Evolutionary conservation across 2,329 filamentous ascomycete species (phyloP).

Genomic region (Cylindrodendrum hubeiense): DNA sequence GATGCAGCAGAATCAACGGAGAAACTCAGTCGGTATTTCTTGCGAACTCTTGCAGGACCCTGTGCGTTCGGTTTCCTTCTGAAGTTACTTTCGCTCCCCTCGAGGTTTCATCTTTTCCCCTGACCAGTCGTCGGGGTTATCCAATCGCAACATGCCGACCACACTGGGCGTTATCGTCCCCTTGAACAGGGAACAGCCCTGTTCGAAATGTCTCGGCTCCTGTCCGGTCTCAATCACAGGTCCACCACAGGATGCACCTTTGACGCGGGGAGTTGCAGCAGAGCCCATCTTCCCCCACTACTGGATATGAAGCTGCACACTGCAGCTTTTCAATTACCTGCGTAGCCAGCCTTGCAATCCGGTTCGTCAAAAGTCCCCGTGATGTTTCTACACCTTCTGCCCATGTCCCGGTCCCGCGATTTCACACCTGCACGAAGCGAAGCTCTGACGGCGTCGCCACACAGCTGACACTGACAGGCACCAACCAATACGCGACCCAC

Average conservation of each 20-base stretch:
- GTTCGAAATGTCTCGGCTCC: slow-evolving; percentile 27
- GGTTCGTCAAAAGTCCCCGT: slow-evolving; percentile 22
- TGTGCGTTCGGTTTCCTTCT: slow-evolving; percentile 18
- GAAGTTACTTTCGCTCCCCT: slow-evolving; percentile 9
- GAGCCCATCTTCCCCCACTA: slow-evolving; percentile 24
- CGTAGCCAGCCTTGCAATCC: slow-evolving; percentile 11
- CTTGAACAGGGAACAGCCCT: slow-evolving; percentile 33
- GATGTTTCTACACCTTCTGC: neutral
- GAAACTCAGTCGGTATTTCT: neutral
- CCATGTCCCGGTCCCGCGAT: neutral
- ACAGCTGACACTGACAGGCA: slow-evolving; percentile 10
- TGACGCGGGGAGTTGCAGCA: slow-evolving; percentile 37
- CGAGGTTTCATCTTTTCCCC: slow-evolving; percentile 40
- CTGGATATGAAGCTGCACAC: slow-evolving; percentile 21
- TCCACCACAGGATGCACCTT: slow-evolving; percentile 34
- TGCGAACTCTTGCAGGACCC: neutral
- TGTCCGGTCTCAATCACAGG: slow-evolving; percentile 26
- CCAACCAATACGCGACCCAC: slow-evolving; percentile 1
- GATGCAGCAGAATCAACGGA: neutral
- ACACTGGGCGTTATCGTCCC: slow-evolving; percentile 13
- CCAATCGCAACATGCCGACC: slow-evolving; percentile 8
- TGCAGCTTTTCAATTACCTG: slow-evolving; percentile 23
- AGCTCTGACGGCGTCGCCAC: neutral
- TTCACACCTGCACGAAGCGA: slow-evolving; percentile 7
- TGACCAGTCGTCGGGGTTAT: slow-evolving; percentile 25